Base-by-base conservation (phyloP, 805 yeast species). In the Lipomyces yamadae region DNA sequence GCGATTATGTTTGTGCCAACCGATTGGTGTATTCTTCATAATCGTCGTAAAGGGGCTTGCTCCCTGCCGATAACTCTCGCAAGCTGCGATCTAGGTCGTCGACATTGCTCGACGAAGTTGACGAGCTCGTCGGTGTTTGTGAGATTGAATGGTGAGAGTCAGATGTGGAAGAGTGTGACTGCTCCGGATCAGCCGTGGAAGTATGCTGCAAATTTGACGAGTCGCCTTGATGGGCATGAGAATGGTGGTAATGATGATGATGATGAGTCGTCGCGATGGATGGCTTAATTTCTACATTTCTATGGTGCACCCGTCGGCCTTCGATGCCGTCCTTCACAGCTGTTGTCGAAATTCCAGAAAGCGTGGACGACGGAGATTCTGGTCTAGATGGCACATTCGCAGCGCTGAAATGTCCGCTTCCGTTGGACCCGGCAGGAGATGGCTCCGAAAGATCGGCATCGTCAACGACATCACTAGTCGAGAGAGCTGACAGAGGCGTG, bases 271-370 rank as follows among this genome's bases (percentile, higher is more conserved):
- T 18, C 7, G 57, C 45, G 5, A 61, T 34, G 4, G 62, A 54
- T 2, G 64, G 55, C 13, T 50, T 34, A 15, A 35, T 56, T 4
- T n/a, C 45, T 50, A 50, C 62, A 2, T 45, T 60, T 6, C 57
- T 61, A 18, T 58, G 66, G 53, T 66, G 69, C 13, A 62, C 79
- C 58, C 84, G 77, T 67, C 84, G 83, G 3, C 92, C 92, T 73
- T 88, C 91, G 3, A 88, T 76, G 0, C 92, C 92, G 75, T 88
- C 92, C 71, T 88, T 88, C 18, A 90, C 87, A 30, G 92, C 92
- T 3, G 89, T 87, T 52, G 88, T 86, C 0, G 91, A 87, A n/a
- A 88, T 74, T 42, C 90, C 88, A 0, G 91, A 86, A 50, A 75
- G 63, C 0, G 90, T 85, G 24, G 84, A 83, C 57, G 84, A 83